A percentile compares a stretch with the other conserved stretches of the same genome.
Evolutionary conservation across 2,329 filamentous ascomycete species (phyloP).

Genomic region (Sarocladium oryzae): DNA sequence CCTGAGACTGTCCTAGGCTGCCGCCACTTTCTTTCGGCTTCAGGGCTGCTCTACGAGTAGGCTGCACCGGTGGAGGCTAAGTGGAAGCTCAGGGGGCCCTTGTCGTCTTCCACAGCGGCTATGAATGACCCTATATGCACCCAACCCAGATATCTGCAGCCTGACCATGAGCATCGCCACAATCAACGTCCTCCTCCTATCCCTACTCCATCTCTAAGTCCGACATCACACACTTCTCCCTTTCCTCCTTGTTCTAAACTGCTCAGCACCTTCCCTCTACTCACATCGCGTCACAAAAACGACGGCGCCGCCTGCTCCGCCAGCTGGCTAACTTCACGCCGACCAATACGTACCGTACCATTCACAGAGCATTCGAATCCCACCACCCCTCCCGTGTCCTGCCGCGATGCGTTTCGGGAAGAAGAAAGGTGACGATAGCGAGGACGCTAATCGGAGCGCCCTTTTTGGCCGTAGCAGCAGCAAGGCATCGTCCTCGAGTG

Average conservation of each 20-base stretch:
- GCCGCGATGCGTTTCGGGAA: constrained; percentile 52
- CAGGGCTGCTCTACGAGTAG: too few species aligned
- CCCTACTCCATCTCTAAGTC: not conserved
- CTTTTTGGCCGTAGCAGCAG: constrained; percentile 46
- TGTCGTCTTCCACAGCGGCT: not conserved
- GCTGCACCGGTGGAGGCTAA: not conserved
- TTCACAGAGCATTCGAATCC: not conserved
- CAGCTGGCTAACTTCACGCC: not conserved
- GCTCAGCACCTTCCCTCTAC: too few species aligned
- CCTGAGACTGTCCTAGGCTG: not conserved
- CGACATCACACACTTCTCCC: not conserved
- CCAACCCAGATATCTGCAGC: too few species aligned
- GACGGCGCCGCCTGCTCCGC: too few species aligned
- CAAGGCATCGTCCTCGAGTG: constrained; percentile 42
- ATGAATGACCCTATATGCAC: too few species aligned
- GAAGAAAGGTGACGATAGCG: constrained; percentile 38
- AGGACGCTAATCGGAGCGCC: constrained; percentile 41
- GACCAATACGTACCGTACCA: too few species aligned
- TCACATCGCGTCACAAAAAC: too few species aligned
- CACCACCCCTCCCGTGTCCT: not conserved
- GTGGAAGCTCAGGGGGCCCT: not conserved
- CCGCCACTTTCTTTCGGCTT: not conserved
- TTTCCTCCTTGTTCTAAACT: not conserved
- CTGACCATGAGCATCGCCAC: constrained; percentile 5
- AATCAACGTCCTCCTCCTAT: not conserved